Percentiles rank a stretch among this genome's conserved stretches.
Conservation (phyloP, 768 basidiomycete genomes). For the Polyporus arcularius region DNA sequence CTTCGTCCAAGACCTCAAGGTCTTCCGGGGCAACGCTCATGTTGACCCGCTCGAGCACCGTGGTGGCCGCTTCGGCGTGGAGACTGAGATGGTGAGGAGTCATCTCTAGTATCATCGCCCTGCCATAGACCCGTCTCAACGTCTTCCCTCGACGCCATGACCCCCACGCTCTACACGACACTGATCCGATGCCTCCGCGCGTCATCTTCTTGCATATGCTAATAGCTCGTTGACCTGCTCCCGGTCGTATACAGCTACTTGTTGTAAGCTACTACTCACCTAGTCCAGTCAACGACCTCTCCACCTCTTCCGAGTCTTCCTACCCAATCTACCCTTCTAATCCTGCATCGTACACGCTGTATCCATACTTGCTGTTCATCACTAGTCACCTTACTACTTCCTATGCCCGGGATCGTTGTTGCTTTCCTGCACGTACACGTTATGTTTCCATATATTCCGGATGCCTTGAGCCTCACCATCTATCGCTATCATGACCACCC, state of each 20-base stretch:
- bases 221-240: constrained; percentile 7
- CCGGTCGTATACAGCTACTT: constrained; percentile 12
- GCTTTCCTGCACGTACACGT: too few species aligned
- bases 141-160: not conserved
- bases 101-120: constrained; percentile 14
- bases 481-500: too few species aligned
- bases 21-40: constrained; percentile 24
- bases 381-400: too few species aligned
- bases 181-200: not conserved
- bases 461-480: too few species aligned
- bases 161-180: too few species aligned
- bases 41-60: constrained; percentile 15
- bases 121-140: not conserved
- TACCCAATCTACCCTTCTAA: constrained; percentile 4
- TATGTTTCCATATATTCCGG: too few species aligned
- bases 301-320: not conserved
- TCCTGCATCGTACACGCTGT: not conserved
- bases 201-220: not conserved
- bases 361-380: too few species aligned
- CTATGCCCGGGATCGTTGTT: too few species aligned
- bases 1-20: constrained; percentile 25
- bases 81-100: constrained; percentile 24
- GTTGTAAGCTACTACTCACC: constrained; percentile 9
- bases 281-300: constrained; percentile 1
- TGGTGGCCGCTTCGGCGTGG: constrained; percentile 3